Conservation (phyloP, 441 rosid species). For the Corymbia calophylla region DNA sequence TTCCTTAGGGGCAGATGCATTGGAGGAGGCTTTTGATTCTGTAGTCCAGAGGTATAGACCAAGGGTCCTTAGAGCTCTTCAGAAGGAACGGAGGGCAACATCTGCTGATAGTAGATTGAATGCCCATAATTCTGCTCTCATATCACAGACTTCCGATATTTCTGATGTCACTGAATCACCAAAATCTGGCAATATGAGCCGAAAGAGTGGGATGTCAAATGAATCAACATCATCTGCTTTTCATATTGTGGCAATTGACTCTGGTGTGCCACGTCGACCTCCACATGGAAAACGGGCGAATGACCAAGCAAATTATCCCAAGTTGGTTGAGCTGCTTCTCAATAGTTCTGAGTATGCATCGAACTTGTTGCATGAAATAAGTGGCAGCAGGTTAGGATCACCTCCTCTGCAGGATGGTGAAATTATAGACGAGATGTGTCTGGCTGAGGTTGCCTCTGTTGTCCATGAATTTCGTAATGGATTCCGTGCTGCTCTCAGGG, state of each 20-base stretch:
- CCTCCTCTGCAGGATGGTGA: constrained; percentile 35
- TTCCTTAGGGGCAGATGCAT: constrained; percentile 34
- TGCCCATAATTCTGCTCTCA: constrained; percentile 33
- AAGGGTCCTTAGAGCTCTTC: constrained; percentile 71
- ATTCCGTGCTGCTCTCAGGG: constrained; percentile 86
- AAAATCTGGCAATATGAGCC: constrained; percentile 39
- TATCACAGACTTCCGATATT: constrained; percentile 58
- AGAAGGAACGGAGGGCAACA: constrained; percentile 80
- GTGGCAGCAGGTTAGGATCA: constrained; percentile 79
- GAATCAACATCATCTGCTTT: constrained; percentile 37
- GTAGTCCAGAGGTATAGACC: constrained; percentile 76
- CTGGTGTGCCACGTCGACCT: constrained; percentile 97
- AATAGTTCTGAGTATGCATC: constrained; percentile 68
- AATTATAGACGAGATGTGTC: constrained; percentile 7
- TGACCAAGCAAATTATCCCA: constrained; percentile 90
- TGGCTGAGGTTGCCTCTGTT: constrained; percentile 32
- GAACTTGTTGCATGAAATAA: constrained; percentile 69
- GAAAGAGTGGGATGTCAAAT: constrained; percentile 46
- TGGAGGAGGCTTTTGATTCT: constrained; percentile 74
- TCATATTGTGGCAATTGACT: constrained; percentile 86
- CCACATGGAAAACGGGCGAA: constrained; percentile 96
- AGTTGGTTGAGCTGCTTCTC: constrained; percentile 89
- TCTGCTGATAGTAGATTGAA: constrained; percentile 63
- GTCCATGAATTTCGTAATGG: constrained; percentile 77
- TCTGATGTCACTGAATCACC: constrained; percentile 69